Base-by-base conservation (phyloP, 768 basidiomycete genomes). In the Paxillus involutus region DNA sequence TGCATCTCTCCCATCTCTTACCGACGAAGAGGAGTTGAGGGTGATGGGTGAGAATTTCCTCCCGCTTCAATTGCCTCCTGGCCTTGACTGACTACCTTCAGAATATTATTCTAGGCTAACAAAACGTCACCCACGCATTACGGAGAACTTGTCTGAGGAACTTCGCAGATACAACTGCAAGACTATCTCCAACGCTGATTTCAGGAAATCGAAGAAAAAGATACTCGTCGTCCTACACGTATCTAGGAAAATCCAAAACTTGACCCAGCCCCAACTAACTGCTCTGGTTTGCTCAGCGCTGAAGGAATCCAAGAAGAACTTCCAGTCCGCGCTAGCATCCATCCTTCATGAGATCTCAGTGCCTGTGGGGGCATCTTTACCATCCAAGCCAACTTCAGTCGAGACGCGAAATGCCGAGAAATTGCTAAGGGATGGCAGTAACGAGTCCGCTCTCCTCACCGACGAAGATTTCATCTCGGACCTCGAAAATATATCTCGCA, bases 401-500 rank as follows among this genome's bases (percentile, higher is more conserved):
- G 58, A 68, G 17, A 47, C 6, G 8, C 42, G 2, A 30, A 47
- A 10, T 6, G 65, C 63, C 3, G 64, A 67, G 0, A 55, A 45
- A 42, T 45, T 68, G 57, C 48, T 67, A 4, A 67, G 42, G 53
- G 67, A 67, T 2, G 62, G 65, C 11, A 17, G 43, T 4, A 59
- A 53, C 1, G 62, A 66, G 26, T 12, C 55, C 17, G 60, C 62
- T 37, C 67, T 61, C 19, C 37, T 64, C 3, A 53, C 3, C 26
- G 67, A 67, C 40, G 42, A 54, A 2, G 59, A 63, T 21, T 67
- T 69, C 40, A 35, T 67, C 14, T 32, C 59, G 4, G 63, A 68
- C 44, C 59, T 67, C 11, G 64, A 64, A 21, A 19, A 33, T 16
- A 42, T 59, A 35, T 57, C 29, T 1, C 39, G 33, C 3, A 54